Evolutionary conservation across 345 rosid species (phyloP).

Genomic region (Punica granatum): DNA sequence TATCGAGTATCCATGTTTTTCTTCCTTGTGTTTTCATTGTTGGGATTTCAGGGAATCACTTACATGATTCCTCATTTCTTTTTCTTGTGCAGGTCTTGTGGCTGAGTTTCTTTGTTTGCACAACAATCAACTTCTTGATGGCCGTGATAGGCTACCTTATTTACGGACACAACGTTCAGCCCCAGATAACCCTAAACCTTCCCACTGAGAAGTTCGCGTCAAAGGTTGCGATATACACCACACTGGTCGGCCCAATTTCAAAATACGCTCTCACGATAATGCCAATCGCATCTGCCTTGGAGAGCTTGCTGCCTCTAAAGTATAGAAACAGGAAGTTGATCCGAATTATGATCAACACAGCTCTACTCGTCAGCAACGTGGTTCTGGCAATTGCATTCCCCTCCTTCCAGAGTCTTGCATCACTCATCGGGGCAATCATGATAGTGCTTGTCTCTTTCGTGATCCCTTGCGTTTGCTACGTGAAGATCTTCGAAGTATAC

Average conservation of each 20-base stretch:
- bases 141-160: conserved; percentile 24
- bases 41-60: too few relatives aligned
- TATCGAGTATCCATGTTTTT: too few relatives aligned
- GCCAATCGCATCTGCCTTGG: conserved; percentile 16
- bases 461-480: conserved; percentile 23
- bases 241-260: conserved; percentile 18
- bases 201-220: conserved; percentile 13
- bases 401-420: conserved; percentile 17
- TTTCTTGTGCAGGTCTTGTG: conserved; percentile 24
- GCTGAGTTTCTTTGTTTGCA: conserved; percentile 16
- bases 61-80: too few relatives aligned
- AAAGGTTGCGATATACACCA: conserved; percentile 22
- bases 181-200: conserved; percentile 25
- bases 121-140: conserved; percentile 13
- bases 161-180: conserved; percentile 16
- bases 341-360: conserved; percentile 13
- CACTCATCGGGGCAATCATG: conserved; percentile 23
- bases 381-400: conserved; percentile 17
- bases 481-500: conserved; percentile 17
- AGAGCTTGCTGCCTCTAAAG: conserved; percentile 14
- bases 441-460: conserved; percentile 10
- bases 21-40: too few relatives aligned
- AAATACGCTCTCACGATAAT: conserved; percentile 21
- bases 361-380: conserved; percentile 17
- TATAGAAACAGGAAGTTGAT: conserved; percentile 2